Base-by-base conservation (phyloP, 2,329 filamentous ascomycete species). In the Fusarium sp. region DNA sequence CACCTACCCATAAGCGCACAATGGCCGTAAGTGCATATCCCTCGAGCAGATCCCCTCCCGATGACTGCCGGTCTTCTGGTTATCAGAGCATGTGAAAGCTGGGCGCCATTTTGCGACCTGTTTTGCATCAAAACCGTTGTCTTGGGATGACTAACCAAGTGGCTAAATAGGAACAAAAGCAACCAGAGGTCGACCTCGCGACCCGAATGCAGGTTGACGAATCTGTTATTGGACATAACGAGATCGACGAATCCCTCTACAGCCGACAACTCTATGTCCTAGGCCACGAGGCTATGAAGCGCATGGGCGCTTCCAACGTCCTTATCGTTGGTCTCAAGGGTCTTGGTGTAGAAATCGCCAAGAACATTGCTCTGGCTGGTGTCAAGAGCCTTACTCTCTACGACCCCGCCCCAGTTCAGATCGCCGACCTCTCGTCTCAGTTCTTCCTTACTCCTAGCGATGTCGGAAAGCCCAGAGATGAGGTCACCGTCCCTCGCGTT, bases 331-430 rank as follows among this genome's bases (percentile, higher is more conserved):
- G 96, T 70, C 85, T 98, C 73, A 95, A 96, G 81, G 96, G 96
- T 54, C 88, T 99, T 42, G 96, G 96, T 84, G 95, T 98, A 59
- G 96, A 99, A 83, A 96, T 99, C 76, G 95, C 96, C 77, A 99
- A 99, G 88, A 99, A 99, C 78, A 94, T 99, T 77, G 96, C 96
- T 65, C 91, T 99, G 75, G 96, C 96, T 75, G 96, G 96, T 80
- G 96, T 99, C 83, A 99, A 99, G 87, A 98, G 94, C 78, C 84
- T 99, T 74, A 96, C 95, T 3, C 88, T 99, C 58, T 93, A 94
- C 84, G 96, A 99, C 79, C 95, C 96, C 48, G 89, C 91, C 49
- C 93, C 93, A 44, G 92, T 93, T 57, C 87, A 90, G 73, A 92
- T 98, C 74, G 87, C 93, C 75, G 96, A 99, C 78, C 90, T 99